Evolutionary conservation across 2,329 filamentous ascomycete species (phyloP).

Genomic region (Rhytidhysteron rufulum): DNA sequence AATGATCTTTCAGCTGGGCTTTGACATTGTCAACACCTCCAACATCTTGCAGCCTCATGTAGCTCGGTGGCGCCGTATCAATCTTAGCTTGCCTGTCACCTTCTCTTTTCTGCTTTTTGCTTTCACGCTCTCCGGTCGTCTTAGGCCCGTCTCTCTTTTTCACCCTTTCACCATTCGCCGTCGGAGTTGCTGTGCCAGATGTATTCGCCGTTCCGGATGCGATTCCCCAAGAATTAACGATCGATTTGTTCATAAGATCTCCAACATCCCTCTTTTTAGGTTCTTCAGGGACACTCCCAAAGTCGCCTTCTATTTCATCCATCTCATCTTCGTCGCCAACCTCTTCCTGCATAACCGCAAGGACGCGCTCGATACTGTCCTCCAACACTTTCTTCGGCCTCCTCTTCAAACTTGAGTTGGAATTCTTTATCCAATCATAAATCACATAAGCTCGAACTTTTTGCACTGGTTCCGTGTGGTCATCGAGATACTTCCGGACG

Average conservation of each 20-base stretch:
- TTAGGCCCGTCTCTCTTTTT: slow-evolving; percentile 46
- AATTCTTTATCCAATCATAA: slow-evolving; percentile 76
- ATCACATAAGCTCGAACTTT: slow-evolving; percentile 59
- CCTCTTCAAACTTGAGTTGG: slow-evolving; percentile 81
- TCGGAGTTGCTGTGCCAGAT: slow-evolving; percentile 22
- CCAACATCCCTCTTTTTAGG: slow-evolving; percentile 23
- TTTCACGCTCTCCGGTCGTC: slow-evolving; percentile 61
- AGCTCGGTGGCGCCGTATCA: slow-evolving; percentile 62
- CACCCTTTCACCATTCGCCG: slow-evolving; percentile 25
- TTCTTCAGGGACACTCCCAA: slow-evolving; percentile 19
- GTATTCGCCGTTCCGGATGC: slow-evolving; percentile 24
- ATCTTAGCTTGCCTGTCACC: slow-evolving; percentile 41
- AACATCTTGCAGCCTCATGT: slow-evolving; percentile 66
- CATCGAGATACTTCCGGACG: slow-evolving; percentile 70
- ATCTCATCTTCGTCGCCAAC: slow-evolving; percentile 55
- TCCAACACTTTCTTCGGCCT: slow-evolving; percentile 78
- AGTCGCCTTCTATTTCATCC: slow-evolving; percentile 41
- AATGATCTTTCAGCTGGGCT: slow-evolving; percentile 63
- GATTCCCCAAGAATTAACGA: slow-evolving; percentile 55
- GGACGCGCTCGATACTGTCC: slow-evolving; percentile 77
- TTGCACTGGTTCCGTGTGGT: slow-evolving; percentile 46
- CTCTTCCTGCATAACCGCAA: slow-evolving; percentile 67
- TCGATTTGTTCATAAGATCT: slow-evolving; percentile 64
- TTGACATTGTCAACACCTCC: slow-evolving; percentile 74
- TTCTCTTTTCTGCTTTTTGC: slow-evolving; percentile 59